Evolutionary conservation across 2,329 filamentous ascomycete species (phyloP).

Genomic region (Pseudogymnoascus sp.): DNA sequence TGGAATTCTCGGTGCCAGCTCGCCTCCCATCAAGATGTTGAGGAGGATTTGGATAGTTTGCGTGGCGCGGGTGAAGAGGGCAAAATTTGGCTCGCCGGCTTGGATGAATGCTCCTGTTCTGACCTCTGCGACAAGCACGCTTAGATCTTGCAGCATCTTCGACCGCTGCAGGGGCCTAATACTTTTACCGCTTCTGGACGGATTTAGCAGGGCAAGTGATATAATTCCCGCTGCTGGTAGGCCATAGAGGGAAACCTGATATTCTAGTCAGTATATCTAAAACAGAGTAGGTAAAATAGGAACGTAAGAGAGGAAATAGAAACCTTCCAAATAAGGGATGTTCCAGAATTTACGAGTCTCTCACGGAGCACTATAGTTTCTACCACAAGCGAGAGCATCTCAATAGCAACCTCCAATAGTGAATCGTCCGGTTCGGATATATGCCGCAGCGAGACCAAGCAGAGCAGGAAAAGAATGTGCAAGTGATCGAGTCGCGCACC

Average conservation of each 20-base stretch:
- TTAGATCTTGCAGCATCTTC: slow-evolving; percentile 27
- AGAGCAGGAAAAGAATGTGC: slow-evolving; percentile 29
- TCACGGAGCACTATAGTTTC: slow-evolving; percentile 27
- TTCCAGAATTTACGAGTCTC: slow-evolving; percentile 30
- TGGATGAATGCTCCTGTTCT: slow-evolving; percentile 26
- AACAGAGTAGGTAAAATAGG: slow-evolving; percentile 8
- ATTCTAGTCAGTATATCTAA: slow-evolving; percentile 10
- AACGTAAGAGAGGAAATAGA: background rate
- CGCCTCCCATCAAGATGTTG: slow-evolving; percentile 12
- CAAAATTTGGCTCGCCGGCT: slow-evolving; percentile 26
- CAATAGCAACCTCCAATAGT: slow-evolving; percentile 23
- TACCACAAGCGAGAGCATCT: slow-evolving; percentile 27
- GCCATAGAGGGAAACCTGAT: slow-evolving; percentile 29
- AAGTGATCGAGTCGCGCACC: slow-evolving; percentile 29
- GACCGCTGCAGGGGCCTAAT: slow-evolving; percentile 10
- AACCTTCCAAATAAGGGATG: slow-evolving; percentile 19
- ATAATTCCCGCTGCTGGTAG: slow-evolving; percentile 31
- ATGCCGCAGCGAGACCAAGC: slow-evolving; percentile 20
- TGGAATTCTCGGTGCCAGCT: background rate
- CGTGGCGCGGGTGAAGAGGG: slow-evolving; percentile 25
- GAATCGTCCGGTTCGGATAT: slow-evolving; percentile 22
- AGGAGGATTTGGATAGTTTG: slow-evolving; percentile 27
- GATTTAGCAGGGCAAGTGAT: slow-evolving; percentile 24
- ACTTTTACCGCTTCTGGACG: background rate
- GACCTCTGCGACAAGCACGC: slow-evolving; percentile 28